Conservation (phyloP, 1,139 yeast species). For the Meyerozyma smithsonii region DNA sequence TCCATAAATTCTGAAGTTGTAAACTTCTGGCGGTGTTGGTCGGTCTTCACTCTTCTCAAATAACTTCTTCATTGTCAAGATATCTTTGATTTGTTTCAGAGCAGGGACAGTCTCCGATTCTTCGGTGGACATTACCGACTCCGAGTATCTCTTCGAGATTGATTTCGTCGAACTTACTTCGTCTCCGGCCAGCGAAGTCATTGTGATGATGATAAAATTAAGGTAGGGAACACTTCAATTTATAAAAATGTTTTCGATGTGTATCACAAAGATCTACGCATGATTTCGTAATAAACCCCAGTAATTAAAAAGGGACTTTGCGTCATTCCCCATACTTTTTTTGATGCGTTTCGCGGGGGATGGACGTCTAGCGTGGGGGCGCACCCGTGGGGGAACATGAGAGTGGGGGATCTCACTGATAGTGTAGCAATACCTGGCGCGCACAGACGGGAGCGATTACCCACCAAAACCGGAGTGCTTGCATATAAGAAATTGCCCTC, state of each 20-base stretch:
- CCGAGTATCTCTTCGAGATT: not conserved
- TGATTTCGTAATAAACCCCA: constrained; percentile 1
- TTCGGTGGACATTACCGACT: not conserved
- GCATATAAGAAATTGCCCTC: not conserved
- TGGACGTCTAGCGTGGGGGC: not conserved
- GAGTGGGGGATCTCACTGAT: no score
- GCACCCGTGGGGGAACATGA: not conserved
- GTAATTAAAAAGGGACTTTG: not conserved
- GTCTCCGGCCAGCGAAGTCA: constrained; percentile 4
- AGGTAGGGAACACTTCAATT: not conserved
- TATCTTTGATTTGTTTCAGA: constrained; percentile 4
- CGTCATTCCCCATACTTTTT: not conserved
- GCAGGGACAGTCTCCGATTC: not conserved
- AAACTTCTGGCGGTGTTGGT: constrained; percentile 36
- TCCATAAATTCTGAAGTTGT: constrained; percentile 30
- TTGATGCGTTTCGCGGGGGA: not conserved
- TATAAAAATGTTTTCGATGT: not conserved
- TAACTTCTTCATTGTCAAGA: constrained; percentile 19
- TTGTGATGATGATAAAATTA: not conserved
- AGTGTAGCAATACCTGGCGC: no score
- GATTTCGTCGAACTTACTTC: not conserved
- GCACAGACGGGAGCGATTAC: no score
- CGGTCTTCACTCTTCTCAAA: constrained; percentile 35
- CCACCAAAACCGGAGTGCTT: no score
- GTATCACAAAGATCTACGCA: not conserved